Evolutionary conservation across 768 basidiomycete species (phyloP).

Genomic region (Solioccasus polychromus): DNA sequence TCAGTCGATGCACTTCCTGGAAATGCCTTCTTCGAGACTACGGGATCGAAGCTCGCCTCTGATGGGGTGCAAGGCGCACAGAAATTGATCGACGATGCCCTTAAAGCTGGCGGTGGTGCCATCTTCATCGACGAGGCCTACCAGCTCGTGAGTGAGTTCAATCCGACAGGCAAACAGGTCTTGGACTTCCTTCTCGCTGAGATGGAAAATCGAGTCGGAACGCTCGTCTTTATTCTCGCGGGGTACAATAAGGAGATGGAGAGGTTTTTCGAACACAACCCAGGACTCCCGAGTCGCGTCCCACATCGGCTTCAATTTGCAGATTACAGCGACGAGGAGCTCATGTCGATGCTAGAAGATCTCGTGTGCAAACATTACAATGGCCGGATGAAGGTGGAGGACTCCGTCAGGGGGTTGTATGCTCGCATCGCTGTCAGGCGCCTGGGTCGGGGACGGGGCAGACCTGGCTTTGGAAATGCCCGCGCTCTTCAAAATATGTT

Average conservation of each 20-base stretch:
- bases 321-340: constrained; percentile 60
- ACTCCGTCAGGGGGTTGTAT: constrained; percentile 54
- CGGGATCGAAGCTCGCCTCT: constrained; percentile 56
- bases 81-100: constrained; percentile 47
- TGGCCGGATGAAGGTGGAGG: constrained; percentile 55
- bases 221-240: constrained; percentile 66
- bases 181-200: constrained; percentile 73
- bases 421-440: constrained; percentile 55
- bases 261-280: constrained; percentile 75
- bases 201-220: constrained; percentile 70
- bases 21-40: constrained; percentile 55
- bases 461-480: constrained; percentile 66
- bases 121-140: constrained; percentile 78
- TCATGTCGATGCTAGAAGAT: constrained; percentile 52
- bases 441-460: constrained; percentile 55
- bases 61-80: constrained; percentile 55
- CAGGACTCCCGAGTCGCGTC: constrained; percentile 64
- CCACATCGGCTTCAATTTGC: constrained; percentile 57
- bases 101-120: constrained; percentile 58
- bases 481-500: constrained; percentile 57
- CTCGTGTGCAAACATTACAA: constrained; percentile 43
- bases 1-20: constrained; percentile 56
- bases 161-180: constrained; percentile 51
- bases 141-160: constrained; percentile 53
- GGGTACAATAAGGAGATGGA: constrained; percentile 76